These are phyloP conservation scores for Darksidea phi DNA, from an alignment of 495 filamentous ascomycete species.

Conservation along the genomic window DNA sequence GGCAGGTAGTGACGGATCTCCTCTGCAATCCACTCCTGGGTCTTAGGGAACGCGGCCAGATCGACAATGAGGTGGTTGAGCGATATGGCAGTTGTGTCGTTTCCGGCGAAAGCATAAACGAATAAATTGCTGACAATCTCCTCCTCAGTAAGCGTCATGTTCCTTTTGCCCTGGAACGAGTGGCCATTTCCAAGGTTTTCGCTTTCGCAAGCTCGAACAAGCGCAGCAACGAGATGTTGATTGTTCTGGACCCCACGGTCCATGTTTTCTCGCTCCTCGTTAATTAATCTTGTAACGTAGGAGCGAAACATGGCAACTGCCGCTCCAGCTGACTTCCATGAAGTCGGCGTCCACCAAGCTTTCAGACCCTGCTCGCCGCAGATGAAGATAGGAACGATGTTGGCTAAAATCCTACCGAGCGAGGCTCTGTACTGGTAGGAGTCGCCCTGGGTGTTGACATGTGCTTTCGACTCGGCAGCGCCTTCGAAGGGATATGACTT, in stretches of 20 bases:
- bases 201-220: constrained; percentile 19
- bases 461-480: background rate
- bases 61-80: constrained; percentile 19
- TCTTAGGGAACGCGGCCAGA: constrained; percentile 26
- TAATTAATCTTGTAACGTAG: constrained; percentile 12
- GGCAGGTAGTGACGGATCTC: constrained; percentile 25
- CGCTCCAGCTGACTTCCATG: constrained; percentile 4
- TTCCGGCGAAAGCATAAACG: constrained; percentile 31
- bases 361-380: constrained; percentile 12
- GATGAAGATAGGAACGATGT: constrained; percentile 21
- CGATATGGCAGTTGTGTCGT: constrained; percentile 38
- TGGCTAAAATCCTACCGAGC: constrained; percentile 6
- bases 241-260: constrained; percentile 4
- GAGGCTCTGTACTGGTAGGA: constrained; percentile 22
- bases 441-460: background rate
- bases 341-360: constrained; percentile 18
- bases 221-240: constrained; percentile 11
- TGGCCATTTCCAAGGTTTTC: background rate
- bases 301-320: constrained; percentile 7
- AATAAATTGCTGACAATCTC: constrained; percentile 39
- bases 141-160: constrained; percentile 27
- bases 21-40: constrained; percentile 38
- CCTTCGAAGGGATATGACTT: background rate
- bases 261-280: constrained; percentile 12
- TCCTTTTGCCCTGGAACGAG: background rate